Evolutionary conservation across 2,329 filamentous ascomycete species (phyloP).

Genomic region (Aspergillus luchuensis): DNA sequence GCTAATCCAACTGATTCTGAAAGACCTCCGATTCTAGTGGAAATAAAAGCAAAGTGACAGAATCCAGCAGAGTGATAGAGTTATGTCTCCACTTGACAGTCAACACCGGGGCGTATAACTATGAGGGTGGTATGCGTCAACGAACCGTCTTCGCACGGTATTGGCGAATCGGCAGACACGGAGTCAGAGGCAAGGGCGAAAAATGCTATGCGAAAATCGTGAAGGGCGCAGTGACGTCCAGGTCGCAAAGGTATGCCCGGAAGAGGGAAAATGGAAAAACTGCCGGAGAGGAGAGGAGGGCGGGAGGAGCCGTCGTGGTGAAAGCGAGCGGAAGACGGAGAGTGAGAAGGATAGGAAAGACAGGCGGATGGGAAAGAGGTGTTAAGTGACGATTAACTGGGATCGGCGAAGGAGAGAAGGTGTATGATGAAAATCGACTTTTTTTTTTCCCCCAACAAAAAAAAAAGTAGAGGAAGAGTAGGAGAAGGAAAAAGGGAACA

Average conservation of each 20-base stretch:
- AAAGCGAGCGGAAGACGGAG: constrained; percentile 4
- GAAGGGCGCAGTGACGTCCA: neutral
- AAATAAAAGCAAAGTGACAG: neutral
- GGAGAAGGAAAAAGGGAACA: constrained; percentile 8
- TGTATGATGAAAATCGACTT: neutral
- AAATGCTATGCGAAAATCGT: neutral
- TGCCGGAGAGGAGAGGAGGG: neutral
- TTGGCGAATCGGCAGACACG: neutral
- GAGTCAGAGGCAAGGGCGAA: neutral
- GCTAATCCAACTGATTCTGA: neutral
- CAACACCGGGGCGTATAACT: neutral
- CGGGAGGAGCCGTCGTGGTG: constrained; percentile 7
- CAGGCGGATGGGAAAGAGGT: neutral
- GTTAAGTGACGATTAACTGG: neutral
- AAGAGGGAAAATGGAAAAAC: neutral
- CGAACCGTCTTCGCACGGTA: neutral
- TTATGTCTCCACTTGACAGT: neutral
- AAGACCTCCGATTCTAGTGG: neutral
- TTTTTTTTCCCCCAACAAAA: no score
- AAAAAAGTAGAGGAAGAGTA: neutral
- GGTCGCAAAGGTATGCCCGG: neutral
- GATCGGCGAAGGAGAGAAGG: neutral
- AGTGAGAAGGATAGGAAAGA: constrained; percentile 2
- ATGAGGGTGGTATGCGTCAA: neutral
- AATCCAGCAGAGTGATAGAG: neutral